Base-by-base conservation (phyloP, 805 yeast species). In the Candida ponderosae region DNA sequence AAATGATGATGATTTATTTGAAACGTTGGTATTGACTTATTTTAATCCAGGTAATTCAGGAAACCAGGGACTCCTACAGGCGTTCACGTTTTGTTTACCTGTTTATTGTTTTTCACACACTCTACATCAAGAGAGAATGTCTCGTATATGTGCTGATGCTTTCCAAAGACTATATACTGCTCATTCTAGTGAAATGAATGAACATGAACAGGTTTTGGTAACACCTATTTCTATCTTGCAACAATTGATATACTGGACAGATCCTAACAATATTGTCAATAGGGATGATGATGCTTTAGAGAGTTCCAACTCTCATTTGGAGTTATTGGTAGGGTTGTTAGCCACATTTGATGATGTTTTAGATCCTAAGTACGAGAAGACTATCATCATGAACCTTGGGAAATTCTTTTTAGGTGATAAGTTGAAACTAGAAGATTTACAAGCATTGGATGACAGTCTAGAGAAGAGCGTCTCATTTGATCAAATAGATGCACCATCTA, bases 71-170 rank as follows among this genome's bases (percentile, higher is more conserved):
- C 63, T 89, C 42, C 67, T 79, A 34, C 97, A 89, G 56, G 83
- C 84, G 0, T 71, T 89, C 41, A 76, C 93, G 9, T 89, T 85
- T 51, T 88, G 95, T 54, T 67, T 89, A 15, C 96, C 97, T 0
- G 95, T 84, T 0, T 87, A 84, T 55, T 79, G 93, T 29, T 82
- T 77, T 51, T 82, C 95, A 26, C 88, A 80, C 48, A 63, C 67
- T 0, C 62, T 62, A 15, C 95, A 88, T 54, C 96, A 86, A 55
- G 70, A 68, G 34, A 66, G 79, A 41, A 60, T 88, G 50, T 70
- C 79, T 6, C 60, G 74, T 24, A 70, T 83, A 20, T 78, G 81
- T 23, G 75, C 79, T 4, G 90, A 82, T 57, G 75, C 84, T 3
- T 58, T 84, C 29, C 62, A 65, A 38, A 65, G 93, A 47, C 56